These are phyloP conservation scores for Colletotrichum zoysiae DNA, from an alignment of 2,329 filamentous ascomycete species.

Conservation along the genomic window DNA sequence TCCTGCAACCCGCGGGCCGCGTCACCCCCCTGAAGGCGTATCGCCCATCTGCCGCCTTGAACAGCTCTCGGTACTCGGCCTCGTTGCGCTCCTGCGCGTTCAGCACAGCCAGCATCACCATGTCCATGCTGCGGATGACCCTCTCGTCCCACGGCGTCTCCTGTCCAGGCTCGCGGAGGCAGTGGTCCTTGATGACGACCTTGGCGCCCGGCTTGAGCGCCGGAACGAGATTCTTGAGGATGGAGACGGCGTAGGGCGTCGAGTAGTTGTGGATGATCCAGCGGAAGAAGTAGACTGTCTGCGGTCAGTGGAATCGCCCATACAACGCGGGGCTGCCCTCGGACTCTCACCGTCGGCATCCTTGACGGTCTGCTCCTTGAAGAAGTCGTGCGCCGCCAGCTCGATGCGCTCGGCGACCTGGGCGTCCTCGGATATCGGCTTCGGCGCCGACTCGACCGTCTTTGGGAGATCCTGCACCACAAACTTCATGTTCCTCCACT, in stretches of 20 bases:
- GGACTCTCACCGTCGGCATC: slow-evolving; percentile 48
- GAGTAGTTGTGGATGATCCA: slow-evolving; percentile 62
- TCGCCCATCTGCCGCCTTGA: slow-evolving; percentile 55
- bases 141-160: slow-evolving; percentile 61
- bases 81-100: slow-evolving; percentile 65
- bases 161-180: slow-evolving; percentile 54
- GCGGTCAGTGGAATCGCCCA: not conserved
- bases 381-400: slow-evolving; percentile 43
- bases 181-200: slow-evolving; percentile 47
- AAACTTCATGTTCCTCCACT: slow-evolving; percentile 55
- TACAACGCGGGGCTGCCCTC: no score
- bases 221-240: slow-evolving; percentile 52
- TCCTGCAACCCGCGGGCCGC: slow-evolving; percentile 57
- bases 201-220: slow-evolving; percentile 53
- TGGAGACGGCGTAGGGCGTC: slow-evolving; percentile 50
- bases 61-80: slow-evolving; percentile 60
- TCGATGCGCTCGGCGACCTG: slow-evolving; percentile 37
- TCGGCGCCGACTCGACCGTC: slow-evolving; percentile 41
- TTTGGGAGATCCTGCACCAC: slow-evolving; percentile 50
- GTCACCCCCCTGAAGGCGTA: slow-evolving; percentile 61
- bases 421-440: slow-evolving; percentile 33
- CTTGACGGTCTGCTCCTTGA: slow-evolving; percentile 40
- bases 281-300: slow-evolving; percentile 57
- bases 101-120: slow-evolving; percentile 64
- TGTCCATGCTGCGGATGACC: slow-evolving; percentile 62